Base-by-base conservation (phyloP, 116 monocot species). In the Cymodocea nodosa region DNA sequence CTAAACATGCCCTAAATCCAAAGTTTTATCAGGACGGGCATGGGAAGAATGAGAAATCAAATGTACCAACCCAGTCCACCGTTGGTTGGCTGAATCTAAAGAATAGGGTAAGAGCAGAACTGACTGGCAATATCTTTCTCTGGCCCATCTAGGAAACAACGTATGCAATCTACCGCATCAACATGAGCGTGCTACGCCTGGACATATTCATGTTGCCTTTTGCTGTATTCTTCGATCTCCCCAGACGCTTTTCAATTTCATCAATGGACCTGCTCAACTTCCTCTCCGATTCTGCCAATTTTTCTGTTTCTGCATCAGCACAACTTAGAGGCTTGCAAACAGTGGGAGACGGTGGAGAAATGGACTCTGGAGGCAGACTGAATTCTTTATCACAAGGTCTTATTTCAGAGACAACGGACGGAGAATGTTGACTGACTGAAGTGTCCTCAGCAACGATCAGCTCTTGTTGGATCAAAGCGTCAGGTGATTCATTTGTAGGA, bases 221-320 rank as follows among this genome's bases (percentile, higher is more conserved):
- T 9, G 56, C 30, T 16, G 23, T 16, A 4, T 30, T 23, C 49
- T 58, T 60, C 16, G 24, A 11, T 35, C 30, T 58, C 15, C 25
- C 39, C 25, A 69, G 15, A 4, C 59, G 18, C 59, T 25, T 59
- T 48, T 58, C 69, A 49, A 69, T 69, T 22, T 23, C 10, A 50
- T 69, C 69, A 58, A 69, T 69, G 24, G 69, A 49, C 24, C 56
- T 35, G 39, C n/a, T 34, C 15, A 69, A 0, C 59, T 49, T 59
- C 69, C 22, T 23, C 16, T 23, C 59, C 13, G 50, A 50, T 4
- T 69, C 39, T 17, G 59, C 59, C 17, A 59, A 15, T 9, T 0
- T 35, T 22, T 8, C 36, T 9, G 2, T 35, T 22, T 8, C 36
- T 18, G 53, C 55, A 35, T 56, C 55, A n/a, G 55, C 15, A 62